Conservation (phyloP, 805 yeast genomes). For the Ogataea methanolica region DNA sequence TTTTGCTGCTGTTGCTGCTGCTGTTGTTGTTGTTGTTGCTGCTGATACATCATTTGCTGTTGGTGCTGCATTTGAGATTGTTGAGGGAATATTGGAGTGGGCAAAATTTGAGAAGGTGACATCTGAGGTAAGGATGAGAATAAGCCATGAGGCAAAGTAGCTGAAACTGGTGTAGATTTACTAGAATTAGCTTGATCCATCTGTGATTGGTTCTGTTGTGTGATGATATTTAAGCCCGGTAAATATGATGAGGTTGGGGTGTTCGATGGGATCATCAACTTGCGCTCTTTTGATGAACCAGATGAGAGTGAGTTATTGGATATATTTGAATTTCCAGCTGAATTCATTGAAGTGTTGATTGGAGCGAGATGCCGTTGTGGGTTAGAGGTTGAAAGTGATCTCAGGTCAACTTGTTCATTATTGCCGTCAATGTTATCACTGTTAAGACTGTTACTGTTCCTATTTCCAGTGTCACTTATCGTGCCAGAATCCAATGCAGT, state of each 20-base stretch:
- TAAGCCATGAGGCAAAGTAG: slow-evolving; percentile 25
- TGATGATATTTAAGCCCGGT: slow-evolving; percentile 18
- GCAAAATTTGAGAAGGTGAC: slow-evolving; percentile 29
- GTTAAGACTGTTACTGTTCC: slow-evolving; percentile 4
- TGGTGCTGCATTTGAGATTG: slow-evolving; percentile 17
- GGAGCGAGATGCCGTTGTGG: slow-evolving; percentile 1
- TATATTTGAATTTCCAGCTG: not conserved
- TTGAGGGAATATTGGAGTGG: slow-evolving; percentile 25
- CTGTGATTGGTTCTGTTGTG: slow-evolving; percentile 12
- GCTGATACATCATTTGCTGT: not conserved
- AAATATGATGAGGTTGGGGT: slow-evolving; percentile 18
- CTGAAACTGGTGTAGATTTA: slow-evolving; percentile 26
- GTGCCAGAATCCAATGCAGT: slow-evolving; percentile 36
- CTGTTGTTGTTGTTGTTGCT: slow-evolving; percentile 1
- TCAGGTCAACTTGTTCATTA: not conserved
- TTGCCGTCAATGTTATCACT: not conserved
- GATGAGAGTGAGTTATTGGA: not conserved
- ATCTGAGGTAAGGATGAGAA: slow-evolving; percentile 28
- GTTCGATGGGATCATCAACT: slow-evolving; percentile 9
- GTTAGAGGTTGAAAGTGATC: not conserved
- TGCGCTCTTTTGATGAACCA: slow-evolving; percentile 8
- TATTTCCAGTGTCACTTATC: not conserved
- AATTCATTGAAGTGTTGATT: not conserved
- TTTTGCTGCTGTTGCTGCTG: slow-evolving; percentile 20
- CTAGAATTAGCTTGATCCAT: slow-evolving; percentile 17